A percentile compares a stretch with the other conserved stretches of the same genome.
Conservation (phyloP, 192 early-diverging fungal species). For the Coemansia sp. region DNA sequence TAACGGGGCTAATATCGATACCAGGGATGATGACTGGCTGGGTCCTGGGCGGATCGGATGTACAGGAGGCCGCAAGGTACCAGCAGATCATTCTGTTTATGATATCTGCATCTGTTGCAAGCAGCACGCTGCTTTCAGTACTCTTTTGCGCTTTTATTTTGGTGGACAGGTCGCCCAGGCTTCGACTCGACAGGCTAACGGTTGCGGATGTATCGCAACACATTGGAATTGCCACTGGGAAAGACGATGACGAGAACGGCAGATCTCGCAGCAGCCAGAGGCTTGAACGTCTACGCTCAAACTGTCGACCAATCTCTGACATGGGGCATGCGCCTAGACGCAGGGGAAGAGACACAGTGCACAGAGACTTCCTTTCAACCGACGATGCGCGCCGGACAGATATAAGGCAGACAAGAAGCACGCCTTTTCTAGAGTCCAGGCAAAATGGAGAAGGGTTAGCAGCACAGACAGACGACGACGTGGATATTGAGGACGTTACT, state of each 20-base stretch:
- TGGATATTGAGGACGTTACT: conserved; percentile 45
- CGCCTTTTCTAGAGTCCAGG: conserved; percentile 13
- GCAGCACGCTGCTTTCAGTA: conserved; percentile 59
- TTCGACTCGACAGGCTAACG: conserved; percentile 29
- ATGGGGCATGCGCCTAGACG: conserved; percentile 14
- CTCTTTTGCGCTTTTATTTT: conserved; percentile 33
- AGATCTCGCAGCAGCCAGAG: conserved; percentile 12
- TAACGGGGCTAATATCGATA: conserved; percentile 84
- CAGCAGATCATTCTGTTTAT: conserved; percentile 86
- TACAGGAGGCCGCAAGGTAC: conserved; percentile 76
- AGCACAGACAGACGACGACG: neutral
- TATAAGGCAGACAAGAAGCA: conserved; percentile 19
- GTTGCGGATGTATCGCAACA: neutral
- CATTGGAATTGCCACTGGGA: neutral
- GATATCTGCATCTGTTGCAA: conserved; percentile 69
- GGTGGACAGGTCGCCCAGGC: conserved; percentile 29
- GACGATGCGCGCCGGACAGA: neutral
- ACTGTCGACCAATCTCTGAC: conserved; percentile 47
- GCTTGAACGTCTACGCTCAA: conserved; percentile 33
- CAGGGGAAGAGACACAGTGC: neutral
- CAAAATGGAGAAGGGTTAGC: neutral
- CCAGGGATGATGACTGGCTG: conserved; percentile 90
- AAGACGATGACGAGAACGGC: neutral
- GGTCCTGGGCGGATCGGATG: conserved; percentile 75
- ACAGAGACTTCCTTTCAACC: neutral